These are phyloP conservation scores for Phyllostachys edulis DNA, from an alignment of 176 grass and related monocot species.

Conservation along the genomic window DNA sequence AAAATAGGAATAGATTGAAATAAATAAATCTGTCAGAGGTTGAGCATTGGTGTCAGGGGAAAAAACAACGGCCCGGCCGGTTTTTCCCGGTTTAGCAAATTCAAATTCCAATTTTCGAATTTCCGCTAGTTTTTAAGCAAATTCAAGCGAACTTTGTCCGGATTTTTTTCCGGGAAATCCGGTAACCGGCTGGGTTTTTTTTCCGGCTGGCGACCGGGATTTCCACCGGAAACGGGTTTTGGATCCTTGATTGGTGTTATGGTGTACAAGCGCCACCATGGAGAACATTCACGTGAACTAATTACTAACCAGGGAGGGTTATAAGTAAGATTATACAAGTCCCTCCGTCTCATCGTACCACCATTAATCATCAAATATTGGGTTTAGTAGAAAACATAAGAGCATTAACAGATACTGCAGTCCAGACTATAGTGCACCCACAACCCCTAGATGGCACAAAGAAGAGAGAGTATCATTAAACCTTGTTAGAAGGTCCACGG, in stretches of 20 bases:
- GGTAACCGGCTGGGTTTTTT: too few species aligned
- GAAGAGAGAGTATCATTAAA: slow-evolving; percentile 15
- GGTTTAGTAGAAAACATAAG: background rate
- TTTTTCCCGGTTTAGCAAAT: too few species aligned
- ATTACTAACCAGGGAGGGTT: background rate
- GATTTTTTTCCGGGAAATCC: too few species aligned
- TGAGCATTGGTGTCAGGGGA: background rate
- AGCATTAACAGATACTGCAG: slow-evolving; percentile 7
- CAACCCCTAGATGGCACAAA: background rate
- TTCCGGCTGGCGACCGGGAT: too few species aligned
- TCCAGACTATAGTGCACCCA: background rate
- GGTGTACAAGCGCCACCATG: background rate
- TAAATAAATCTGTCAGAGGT: background rate
- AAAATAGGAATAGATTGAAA: slow-evolving; percentile 12
- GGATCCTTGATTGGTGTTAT: background rate
- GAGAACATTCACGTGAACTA: background rate
- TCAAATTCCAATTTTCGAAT: too few species aligned
- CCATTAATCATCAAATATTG: background rate
- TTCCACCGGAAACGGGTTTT: too few species aligned
- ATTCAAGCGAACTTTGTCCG: too few species aligned
- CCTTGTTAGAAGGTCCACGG: slow-evolving; percentile 67
- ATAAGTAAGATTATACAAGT: slow-evolving; percentile 2
- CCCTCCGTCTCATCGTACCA: background rate
- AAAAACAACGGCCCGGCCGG: too few species aligned
- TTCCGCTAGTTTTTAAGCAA: too few species aligned